Evolutionary conservation across 306 rosid genomes (phyloP).

Genomic region (Quillaja saponaria): DNA sequence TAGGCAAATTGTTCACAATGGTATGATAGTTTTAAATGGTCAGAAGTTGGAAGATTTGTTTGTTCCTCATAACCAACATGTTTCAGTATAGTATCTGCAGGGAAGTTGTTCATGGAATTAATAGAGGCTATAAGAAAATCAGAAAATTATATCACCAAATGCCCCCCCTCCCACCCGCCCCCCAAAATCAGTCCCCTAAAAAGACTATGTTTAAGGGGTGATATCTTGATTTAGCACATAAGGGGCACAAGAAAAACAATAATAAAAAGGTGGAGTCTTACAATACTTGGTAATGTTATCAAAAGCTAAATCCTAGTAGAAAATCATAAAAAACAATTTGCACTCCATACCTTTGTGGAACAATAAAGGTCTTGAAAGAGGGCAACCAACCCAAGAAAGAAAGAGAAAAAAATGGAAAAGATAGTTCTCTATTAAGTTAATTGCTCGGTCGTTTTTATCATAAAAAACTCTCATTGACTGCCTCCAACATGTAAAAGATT

Average conservation of each 20-base stretch:
- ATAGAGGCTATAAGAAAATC: background rate
- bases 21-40: constrained; percentile 54
- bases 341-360: too few species aligned
- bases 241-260: too few species aligned
- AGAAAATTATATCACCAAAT: background rate
- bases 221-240: background rate
- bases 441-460: constrained; percentile 18
- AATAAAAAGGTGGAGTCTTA: too few species aligned
- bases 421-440: constrained; percentile 13
- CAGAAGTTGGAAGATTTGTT: constrained; percentile 31
- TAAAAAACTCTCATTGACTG: background rate
- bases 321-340: too few species aligned
- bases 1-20: constrained; percentile 70
- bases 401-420: background rate
- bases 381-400: constrained; percentile 20
- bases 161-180: too few species aligned
- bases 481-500: constrained; percentile 1
- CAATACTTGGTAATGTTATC: too few species aligned
- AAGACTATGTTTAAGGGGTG: background rate
- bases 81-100: constrained; percentile 57
- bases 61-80: constrained; percentile 48
- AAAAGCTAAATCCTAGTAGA: too few species aligned
- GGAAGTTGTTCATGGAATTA: background rate
- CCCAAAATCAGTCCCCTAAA: background rate
- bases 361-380: constrained; percentile 17